phyloP scores from a whole-genome alignment of 2,329 filamentous ascomycete species.

The Endoconidiophora laricicola region DNA sequence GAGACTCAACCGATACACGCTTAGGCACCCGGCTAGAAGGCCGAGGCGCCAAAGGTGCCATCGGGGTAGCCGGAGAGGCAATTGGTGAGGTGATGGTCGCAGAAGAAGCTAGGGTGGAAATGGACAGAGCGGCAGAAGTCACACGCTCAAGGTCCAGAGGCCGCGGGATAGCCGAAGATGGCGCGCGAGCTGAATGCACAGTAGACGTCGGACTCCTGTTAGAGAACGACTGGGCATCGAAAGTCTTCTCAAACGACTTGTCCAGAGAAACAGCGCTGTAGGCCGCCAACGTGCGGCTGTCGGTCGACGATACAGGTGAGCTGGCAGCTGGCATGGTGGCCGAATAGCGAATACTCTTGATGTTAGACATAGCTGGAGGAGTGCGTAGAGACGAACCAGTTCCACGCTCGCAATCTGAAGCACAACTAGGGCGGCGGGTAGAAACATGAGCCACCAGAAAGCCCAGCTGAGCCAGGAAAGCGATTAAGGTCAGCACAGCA shows the following conservation, averaged over 20 bases:
- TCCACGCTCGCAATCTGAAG: slow-evolving; percentile 5
- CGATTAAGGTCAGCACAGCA: slow-evolving; percentile 6
- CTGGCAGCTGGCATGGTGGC: slow-evolving; percentile 8
- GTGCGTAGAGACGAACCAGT: not conserved
- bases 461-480: slow-evolving; percentile 8
- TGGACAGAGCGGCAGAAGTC: slow-evolving; percentile 10
- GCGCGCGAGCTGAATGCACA: slow-evolving; percentile 2
- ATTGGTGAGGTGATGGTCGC: slow-evolving; percentile 9
- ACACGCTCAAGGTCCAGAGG: slow-evolving; percentile 9
- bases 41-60: slow-evolving; percentile 10
- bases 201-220: slow-evolving; percentile 7
- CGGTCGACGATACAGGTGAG: slow-evolving; percentile 5
- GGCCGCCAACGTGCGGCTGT: not conserved
- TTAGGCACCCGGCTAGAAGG: slow-evolving; percentile 10
- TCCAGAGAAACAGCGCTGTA: slow-evolving; percentile 3
- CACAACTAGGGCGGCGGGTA: slow-evolving; percentile 2
- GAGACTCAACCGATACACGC: slow-evolving; percentile 11
- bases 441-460: slow-evolving; percentile 7
- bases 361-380: slow-evolving; percentile 1
- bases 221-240: slow-evolving; percentile 6
- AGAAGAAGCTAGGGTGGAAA: slow-evolving; percentile 5
- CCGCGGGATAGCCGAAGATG: not conserved
- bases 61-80: slow-evolving; percentile 5
- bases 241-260: slow-evolving; percentile 7
- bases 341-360: slow-evolving; percentile 12